Conservation (phyloP, 1,139 yeast genomes). For the Scheffersomyces titani region DNA sequence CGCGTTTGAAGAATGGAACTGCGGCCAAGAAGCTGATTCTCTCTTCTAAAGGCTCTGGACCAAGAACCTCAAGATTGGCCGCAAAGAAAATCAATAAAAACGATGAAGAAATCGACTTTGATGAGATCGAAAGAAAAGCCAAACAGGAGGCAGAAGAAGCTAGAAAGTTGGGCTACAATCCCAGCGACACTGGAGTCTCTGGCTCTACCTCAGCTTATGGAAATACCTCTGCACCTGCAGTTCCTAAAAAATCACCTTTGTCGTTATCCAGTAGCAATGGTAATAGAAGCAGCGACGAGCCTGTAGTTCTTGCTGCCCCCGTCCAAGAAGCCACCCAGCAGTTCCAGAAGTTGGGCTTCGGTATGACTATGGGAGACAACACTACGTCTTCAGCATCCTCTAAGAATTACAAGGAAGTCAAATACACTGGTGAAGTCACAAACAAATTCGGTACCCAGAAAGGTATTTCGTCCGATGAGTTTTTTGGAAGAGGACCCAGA, state of each 20-base stretch:
- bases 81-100: conserved; percentile 51
- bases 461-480: conserved; percentile 94
- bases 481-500: conserved; percentile 81
- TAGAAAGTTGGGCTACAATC: conserved; percentile 70
- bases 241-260: conserved; percentile 6
- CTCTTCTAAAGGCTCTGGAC: conserved; percentile 44
- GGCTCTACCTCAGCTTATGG: conserved; percentile 14
- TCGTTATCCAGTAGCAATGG: conserved; percentile 2
- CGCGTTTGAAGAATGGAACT: conserved; percentile 19
- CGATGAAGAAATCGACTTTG: conserved; percentile 81
- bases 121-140: conserved; percentile 87
- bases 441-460: conserved; percentile 85
- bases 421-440: conserved; percentile 70
- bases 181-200: conserved; percentile 35
- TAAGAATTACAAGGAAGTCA: conserved; percentile 49
- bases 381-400: conserved; percentile 31
- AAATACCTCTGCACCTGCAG: conserved; percentile 12
- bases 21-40: conserved; percentile 41
- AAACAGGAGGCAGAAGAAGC: conserved; percentile 78
- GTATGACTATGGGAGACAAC: conserved; percentile 63
- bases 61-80: conserved; percentile 58
- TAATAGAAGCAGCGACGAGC: conserved; percentile 15
- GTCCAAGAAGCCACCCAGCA: conserved; percentile 66
- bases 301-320: conserved; percentile 20
- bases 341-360: conserved; percentile 81